Evolutionary conservation across 179 eudicot species (phyloP).

Genomic region (Dionaea muscipula): DNA sequence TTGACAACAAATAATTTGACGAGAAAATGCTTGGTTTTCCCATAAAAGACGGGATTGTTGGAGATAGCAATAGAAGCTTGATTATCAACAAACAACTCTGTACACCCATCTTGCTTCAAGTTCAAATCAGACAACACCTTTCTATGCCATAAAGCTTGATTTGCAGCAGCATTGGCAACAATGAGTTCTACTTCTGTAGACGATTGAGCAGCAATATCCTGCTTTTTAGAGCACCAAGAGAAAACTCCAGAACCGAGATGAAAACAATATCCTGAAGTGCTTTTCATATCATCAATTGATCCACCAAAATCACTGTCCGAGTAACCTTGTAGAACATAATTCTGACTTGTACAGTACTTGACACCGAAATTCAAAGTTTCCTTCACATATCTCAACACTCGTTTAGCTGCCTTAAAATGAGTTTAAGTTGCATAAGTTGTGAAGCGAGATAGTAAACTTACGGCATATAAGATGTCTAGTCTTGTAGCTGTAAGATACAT

Average conservation of each 20-base stretch:
- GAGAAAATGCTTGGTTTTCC: no score
- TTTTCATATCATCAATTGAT: conserved; percentile 1
- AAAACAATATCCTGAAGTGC: not conserved
- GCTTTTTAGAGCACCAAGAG: not conserved
- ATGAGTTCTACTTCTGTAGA: not conserved
- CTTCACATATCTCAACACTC: no score
- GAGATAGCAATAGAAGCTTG: no score
- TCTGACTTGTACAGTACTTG: no score
- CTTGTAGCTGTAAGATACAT: not conserved
- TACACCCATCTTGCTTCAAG: no score
- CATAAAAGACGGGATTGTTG: no score
- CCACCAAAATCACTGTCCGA: conserved; percentile 6
- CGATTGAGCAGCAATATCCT: not conserved
- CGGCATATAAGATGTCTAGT: not conserved
- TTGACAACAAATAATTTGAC: no score
- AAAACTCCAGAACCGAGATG: not conserved
- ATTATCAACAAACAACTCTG: no score
- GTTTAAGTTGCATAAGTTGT: no score
- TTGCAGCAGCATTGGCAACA: not conserved
- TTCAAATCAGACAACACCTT: not conserved
- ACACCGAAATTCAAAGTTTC: no score
- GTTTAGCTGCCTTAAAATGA: no score
- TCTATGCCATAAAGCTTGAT: not conserved
- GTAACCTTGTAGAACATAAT: not conserved
- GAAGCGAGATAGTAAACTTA: not conserved